Base-by-base conservation (phyloP, 1,139 yeast genomes). In the Yamadazyma atmosphaerica region DNA sequence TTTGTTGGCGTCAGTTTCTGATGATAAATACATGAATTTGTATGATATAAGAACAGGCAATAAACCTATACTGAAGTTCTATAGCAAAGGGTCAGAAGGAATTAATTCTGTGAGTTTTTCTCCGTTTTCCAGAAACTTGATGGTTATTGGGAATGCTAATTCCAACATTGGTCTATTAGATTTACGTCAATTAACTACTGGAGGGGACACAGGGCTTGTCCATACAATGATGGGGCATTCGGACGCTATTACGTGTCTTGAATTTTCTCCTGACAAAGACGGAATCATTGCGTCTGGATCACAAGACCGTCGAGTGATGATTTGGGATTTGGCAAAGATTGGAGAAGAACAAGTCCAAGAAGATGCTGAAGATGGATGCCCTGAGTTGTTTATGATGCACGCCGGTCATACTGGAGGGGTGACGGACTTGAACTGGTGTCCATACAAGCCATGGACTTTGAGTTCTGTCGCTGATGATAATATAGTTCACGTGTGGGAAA, bases 371-470 rank as follows among this genome's bases (percentile, higher is more conserved):
- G 94, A 86, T 53, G 95, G 92, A 33, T 83, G 85, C 33, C 89
- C 92, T 5, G 95, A 86, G 54, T 61, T 85, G 27, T 71, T 85
- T 51, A 83, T 85, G 89, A 83, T 86, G 81, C 95, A 86, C 52
- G 94, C 92, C 26, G 95, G 95, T 13, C 94, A 85, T 54, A 83
- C 87, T 10, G 84, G 88, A 10, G 74, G 83, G 1, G 83, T 86
- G 9, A 80, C 82, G 25, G 95, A 86, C 56, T 69, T 85, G 49
- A 74, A 80, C 33, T 81, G 87, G 74, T 83, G 83, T 52, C 81
- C 83, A 3, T 77, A 72, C 50, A 72, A 78, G 41, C 85, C 85
- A 12, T 85, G 90, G 90, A 74, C 86, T 23, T 54, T 84, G 40
- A 87, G 85, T 0, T 75, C 86, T 19, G 81, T 81, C 23, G 86